Evolutionary conservation across 139 green algal genomes (phyloP).

Genomic region (Micromonas commoda): DNA sequence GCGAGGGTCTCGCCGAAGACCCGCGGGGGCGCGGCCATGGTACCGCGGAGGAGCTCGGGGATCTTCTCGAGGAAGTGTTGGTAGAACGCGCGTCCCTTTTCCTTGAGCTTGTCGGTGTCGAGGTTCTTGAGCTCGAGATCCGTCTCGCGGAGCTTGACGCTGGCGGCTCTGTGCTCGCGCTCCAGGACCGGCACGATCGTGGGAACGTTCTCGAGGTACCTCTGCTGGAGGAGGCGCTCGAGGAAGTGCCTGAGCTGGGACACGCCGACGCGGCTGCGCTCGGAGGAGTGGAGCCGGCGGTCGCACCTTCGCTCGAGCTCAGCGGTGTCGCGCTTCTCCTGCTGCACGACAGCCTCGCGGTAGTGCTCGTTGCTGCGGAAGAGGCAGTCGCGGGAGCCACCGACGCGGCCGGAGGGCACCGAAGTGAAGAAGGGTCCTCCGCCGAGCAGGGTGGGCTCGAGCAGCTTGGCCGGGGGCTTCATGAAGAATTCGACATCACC

Average conservation of each 20-base stretch:
- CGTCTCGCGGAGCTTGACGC: slow-evolving; percentile 34
- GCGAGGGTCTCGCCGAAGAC: slow-evolving; percentile 78
- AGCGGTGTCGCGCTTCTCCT: slow-evolving; percentile 62
- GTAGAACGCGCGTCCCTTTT: slow-evolving; percentile 34
- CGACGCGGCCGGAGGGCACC: slow-evolving; percentile 75
- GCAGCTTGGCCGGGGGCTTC: slow-evolving; percentile 53
- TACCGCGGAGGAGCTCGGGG: slow-evolving; percentile 62
- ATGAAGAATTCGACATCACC: slow-evolving; percentile 87
- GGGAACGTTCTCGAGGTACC: slow-evolving; percentile 87
- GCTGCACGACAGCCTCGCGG: slow-evolving; percentile 61
- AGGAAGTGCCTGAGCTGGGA: slow-evolving; percentile 78
- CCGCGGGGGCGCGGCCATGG: slow-evolving; percentile 48
- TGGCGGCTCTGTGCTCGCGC: slow-evolving; percentile 64
- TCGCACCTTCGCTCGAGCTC: slow-evolving; percentile 64
- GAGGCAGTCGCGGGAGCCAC: slow-evolving; percentile 58
- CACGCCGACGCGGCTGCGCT: slow-evolving; percentile 74
- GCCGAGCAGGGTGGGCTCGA: slow-evolving; percentile 72
- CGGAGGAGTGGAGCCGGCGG: slow-evolving; percentile 40
- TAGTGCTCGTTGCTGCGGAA: slow-evolving; percentile 89
- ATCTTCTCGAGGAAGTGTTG: slow-evolving; percentile 47
- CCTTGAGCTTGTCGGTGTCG: slow-evolving; percentile 38
- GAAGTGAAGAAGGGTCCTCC: slow-evolving; percentile 85
- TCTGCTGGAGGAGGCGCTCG: slow-evolving; percentile 80
- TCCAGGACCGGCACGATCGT: slow-evolving; percentile 86
- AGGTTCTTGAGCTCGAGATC: slow-evolving; percentile 34